Percentiles rank a stretch among this genome's conserved stretches.
phyloP scores from a whole-genome alignment of 106 monocot species.

The Iris macrosiphon region DNA sequence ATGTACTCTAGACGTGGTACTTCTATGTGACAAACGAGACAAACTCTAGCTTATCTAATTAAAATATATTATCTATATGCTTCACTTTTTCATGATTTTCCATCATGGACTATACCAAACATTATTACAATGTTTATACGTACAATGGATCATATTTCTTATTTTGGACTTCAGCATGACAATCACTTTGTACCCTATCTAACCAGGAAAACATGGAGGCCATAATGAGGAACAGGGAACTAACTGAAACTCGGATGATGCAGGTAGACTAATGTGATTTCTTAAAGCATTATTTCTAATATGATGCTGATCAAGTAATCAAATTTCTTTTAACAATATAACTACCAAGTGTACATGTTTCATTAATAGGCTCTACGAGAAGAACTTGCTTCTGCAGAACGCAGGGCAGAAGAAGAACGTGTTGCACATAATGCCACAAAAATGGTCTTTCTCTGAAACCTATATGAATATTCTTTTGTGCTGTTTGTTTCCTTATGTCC shows the following conservation, averaged over 20 bases:
- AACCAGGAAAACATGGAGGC: slow-evolving; percentile 76
- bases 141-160: too few species aligned
- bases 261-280: slow-evolving; percentile 46
- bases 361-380: slow-evolving; percentile 73
- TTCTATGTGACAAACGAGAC: too few species aligned
- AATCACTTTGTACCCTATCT: too few species aligned
- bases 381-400: slow-evolving; percentile 80
- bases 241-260: slow-evolving; percentile 91
- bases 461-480: slow-evolving; percentile 1
- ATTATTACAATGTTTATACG: too few species aligned
- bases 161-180: too few species aligned
- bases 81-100: too few species aligned
- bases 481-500: slow-evolving; percentile 1
- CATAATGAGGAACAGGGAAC: slow-evolving; percentile 73
- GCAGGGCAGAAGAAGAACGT: slow-evolving; percentile 90
- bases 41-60: too few species aligned
- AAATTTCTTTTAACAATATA: background rate
- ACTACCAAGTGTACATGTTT: background rate
- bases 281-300: background rate
- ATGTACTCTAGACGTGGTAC: too few species aligned
- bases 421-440: slow-evolving; percentile 93
- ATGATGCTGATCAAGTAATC: background rate
- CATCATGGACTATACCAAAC: too few species aligned
- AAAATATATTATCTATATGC: too few species aligned
- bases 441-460: slow-evolving; percentile 49